Evolutionary conservation across 75 land plant genomes (phyloP).

Genomic region (Picea sitchensis): DNA sequence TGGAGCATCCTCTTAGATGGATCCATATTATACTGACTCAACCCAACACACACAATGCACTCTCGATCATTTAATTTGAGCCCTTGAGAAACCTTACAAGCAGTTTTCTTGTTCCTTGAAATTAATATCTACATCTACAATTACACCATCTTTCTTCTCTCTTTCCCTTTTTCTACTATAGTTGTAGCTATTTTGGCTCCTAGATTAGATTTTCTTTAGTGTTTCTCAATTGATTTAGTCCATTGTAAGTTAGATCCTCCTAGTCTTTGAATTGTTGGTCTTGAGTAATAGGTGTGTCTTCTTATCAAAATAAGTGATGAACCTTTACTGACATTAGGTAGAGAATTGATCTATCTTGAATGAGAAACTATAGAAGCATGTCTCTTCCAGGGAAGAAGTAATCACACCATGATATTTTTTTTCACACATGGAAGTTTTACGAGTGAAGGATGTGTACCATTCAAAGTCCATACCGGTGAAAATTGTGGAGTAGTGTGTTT

Average conservation of each 20-base stretch:
- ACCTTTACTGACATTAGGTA: neutral
- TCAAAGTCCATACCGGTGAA: neutral
- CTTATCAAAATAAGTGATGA: neutral
- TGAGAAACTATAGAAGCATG: neutral
- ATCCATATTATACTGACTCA: conserved; percentile 33
- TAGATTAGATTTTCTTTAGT: neutral
- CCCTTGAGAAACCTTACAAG: neutral
- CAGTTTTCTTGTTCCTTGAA: conserved; percentile 1
- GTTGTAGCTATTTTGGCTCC: conserved; percentile 80
- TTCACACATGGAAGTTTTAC: neutral
- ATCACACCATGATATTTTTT: neutral
- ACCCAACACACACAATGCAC: conserved; percentile 19
- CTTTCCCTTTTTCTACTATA: conserved; percentile 59
- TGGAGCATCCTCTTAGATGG: conserved; percentile 24
- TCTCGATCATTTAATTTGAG: conserved; percentile 7
- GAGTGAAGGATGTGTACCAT: neutral
- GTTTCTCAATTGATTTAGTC: neutral
- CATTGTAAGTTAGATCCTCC: conserved; percentile 3
- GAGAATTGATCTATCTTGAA: neutral
- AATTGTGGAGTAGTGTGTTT: neutral
- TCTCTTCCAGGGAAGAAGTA: conserved; percentile 7
- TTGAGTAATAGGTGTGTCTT: neutral
- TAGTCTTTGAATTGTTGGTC: neutral
- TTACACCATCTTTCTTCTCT: conserved; percentile 26
- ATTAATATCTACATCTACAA: neutral